Base-by-base conservation (phyloP, 495 filamentous ascomycete genomes). In the Neurospora terricola region DNA sequence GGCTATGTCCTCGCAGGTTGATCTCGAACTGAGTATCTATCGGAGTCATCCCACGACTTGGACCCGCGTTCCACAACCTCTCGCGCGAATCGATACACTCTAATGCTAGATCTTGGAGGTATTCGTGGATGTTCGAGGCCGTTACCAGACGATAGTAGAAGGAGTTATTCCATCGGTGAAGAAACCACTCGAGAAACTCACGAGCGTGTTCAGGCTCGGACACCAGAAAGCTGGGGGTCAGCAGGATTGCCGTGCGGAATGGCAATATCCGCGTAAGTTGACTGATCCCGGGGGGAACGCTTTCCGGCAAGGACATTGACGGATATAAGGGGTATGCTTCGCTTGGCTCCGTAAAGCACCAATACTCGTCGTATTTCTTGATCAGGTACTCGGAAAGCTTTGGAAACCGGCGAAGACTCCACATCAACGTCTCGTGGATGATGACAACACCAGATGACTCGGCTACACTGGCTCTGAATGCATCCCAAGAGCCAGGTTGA, bases 141-240 rank as follows among this genome's bases (percentile, higher is more conserved):
- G 76, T 82, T 69, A 81, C 82, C 71, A 78, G 79, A 54, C 76
- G 79, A 72, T 69, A 81, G 70, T 45, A 8, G 59, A 71, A 71
- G 14, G 18, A 70, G 48, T 23, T 6, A 27, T 12, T 27, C 39
- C 77, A 81, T 23, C 75, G 79, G 12, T 23, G 5, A 16, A 72
- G 66, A 70, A 91, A 91, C 89, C 89, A 92, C 1, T 80, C 77
- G 5, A 93, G 73, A n/a, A 91, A 82, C 5, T 85, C 78, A 12
- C 82, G 77, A 4, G 88, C 82, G 48, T 80, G 84, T 4, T 82
- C 76, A 1, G 88, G 86, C 30, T 90, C 85, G 0, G 82, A 81
- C 71, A 88, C 74, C 45, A 89, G 80, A 59, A 91, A 86, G 72
- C 90, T 90, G 42, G 91, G 89, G 0, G 91, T 91, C 6, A 94